A percentile compares a stretch with the other conserved stretches of the same genome.
phyloP scores from a whole-genome alignment of 257 asterid genomes.

The Solanum chiquidenum region DNA sequence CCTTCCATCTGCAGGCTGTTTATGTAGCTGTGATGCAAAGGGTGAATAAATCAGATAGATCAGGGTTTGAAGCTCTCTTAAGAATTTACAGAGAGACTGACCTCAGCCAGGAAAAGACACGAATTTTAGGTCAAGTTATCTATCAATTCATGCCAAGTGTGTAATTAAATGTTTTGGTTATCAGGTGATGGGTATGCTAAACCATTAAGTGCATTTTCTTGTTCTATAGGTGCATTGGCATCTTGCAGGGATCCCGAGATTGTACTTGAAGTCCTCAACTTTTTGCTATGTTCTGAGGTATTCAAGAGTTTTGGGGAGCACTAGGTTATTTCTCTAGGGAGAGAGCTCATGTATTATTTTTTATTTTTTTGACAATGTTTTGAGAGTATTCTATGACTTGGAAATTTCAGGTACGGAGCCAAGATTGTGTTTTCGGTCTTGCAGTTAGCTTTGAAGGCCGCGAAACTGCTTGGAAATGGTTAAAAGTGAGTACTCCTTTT shows the following conservation, averaged over 20 bases:
- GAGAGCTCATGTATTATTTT: neutral
- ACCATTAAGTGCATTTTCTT: conserved; percentile 1
- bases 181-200: neutral
- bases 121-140: conserved; percentile 49
- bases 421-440: conserved; percentile 76
- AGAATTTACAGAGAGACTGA: conserved; percentile 75
- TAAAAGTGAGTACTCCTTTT: conserved; percentile 47
- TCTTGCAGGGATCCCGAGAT: conserved; percentile 74
- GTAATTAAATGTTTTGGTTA: neutral
- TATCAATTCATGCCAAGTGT: neutral
- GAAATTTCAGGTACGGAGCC: conserved; percentile 72
- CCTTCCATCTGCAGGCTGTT: conserved; percentile 54
- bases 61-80: conserved; percentile 68
- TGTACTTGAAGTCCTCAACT: conserved; percentile 56
- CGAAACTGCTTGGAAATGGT: conserved; percentile 79
- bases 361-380: neutral
- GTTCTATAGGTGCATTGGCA: conserved; percentile 48
- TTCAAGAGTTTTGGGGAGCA: neutral
- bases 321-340: neutral
- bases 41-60: conserved; percentile 58
- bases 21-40: conserved; percentile 66
- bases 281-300: conserved; percentile 75
- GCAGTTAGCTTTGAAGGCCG: conserved; percentile 63
- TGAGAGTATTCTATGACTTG: neutral
- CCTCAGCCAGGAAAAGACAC: conserved; percentile 94